Conservation (phyloP, 805 yeast genomes). For the Candida pini region DNA sequence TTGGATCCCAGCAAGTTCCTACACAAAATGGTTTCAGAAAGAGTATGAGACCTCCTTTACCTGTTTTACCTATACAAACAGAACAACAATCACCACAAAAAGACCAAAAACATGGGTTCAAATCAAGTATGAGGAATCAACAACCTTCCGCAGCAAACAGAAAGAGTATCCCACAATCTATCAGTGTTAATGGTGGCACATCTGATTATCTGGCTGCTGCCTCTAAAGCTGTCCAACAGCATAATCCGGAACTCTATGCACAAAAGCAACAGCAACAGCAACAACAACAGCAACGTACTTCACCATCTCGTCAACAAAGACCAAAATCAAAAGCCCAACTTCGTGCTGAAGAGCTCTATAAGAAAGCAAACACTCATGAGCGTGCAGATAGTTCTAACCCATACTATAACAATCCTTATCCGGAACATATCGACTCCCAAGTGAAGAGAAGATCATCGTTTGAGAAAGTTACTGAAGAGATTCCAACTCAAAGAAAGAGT, state of each 20-base stretch:
- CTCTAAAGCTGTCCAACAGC: conserved; percentile 22
- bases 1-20: conserved; percentile 4
- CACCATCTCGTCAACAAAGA: too few relatives aligned
- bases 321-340: conserved; percentile 21
- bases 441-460: conserved; percentile 47
- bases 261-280: conserved; percentile 3
- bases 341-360: conserved; percentile 50
- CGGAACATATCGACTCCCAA: conserved; percentile 23
- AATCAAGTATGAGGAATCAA: conserved; percentile 1
- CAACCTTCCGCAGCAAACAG: conserved; percentile 3
- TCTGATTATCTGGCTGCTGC: conserved; percentile 29
- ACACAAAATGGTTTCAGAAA: conserved; percentile 23
- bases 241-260: conserved; percentile 9
- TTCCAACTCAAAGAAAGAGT: conserved; percentile 26
- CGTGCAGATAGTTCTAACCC: conserved; percentile 10
- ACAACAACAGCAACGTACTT: conserved; percentile 1
- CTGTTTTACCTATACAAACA: neutral
- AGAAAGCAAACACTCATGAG: conserved; percentile 38
- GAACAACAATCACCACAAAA: neutral
- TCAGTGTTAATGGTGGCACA: neutral
- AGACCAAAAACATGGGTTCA: conserved; percentile 1
- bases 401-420: conserved; percentile 29
- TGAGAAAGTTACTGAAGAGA: conserved; percentile 33
- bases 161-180: conserved; percentile 27
- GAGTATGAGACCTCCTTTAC: conserved; percentile 19